These are phyloP conservation scores for Russula dissimulans DNA, from an alignment of 768 basidiomycete species.

Conservation along the genomic window DNA sequence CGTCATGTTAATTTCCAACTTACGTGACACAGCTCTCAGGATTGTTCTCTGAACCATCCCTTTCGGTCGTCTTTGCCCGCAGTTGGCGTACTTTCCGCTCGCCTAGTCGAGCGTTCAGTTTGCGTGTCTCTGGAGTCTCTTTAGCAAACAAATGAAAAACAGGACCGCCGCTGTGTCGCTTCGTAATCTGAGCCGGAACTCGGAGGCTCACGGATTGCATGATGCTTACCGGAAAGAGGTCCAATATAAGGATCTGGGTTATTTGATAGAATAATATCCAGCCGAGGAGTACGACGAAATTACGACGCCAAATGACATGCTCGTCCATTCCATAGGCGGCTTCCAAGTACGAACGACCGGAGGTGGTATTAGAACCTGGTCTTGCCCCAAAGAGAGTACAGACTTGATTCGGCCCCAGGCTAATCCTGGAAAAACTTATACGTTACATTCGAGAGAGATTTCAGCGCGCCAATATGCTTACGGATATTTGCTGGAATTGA, in stretches of 20 bases:
- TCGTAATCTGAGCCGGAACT: neutral
- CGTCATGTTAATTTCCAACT: neutral
- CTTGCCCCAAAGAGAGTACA: conserved; percentile 67
- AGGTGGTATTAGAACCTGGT: conserved; percentile 45
- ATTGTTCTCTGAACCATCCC: neutral
- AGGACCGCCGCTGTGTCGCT: conserved; percentile 15
- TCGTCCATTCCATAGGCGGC: conserved; percentile 42
- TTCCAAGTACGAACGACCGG: conserved; percentile 53
- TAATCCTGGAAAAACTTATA: conserved; percentile 23
- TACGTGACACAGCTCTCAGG: neutral
- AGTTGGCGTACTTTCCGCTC: conserved; percentile 39
- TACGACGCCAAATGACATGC: conserved; percentile 53
- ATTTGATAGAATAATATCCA: conserved; percentile 66
- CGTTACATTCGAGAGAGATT: conserved; percentile 4
- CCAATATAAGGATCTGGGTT: conserved; percentile 57
- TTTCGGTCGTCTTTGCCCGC: conserved; percentile 17
- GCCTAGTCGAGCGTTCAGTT: conserved; percentile 43
- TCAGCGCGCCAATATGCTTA: conserved; percentile 27
- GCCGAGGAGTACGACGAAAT: conserved; percentile 61
- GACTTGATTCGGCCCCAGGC: conserved; percentile 58
- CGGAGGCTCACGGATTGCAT: neutral
- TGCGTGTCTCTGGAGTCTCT: conserved; percentile 44
- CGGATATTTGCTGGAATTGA: conserved; percentile 52
- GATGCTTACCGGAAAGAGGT: conserved; percentile 49
- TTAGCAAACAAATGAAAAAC: conserved; percentile 46